These are phyloP conservation scores for Ophiosphaerella korrae DNA, from an alignment of 2,329 filamentous ascomycete species.

Conservation along the genomic window DNA sequence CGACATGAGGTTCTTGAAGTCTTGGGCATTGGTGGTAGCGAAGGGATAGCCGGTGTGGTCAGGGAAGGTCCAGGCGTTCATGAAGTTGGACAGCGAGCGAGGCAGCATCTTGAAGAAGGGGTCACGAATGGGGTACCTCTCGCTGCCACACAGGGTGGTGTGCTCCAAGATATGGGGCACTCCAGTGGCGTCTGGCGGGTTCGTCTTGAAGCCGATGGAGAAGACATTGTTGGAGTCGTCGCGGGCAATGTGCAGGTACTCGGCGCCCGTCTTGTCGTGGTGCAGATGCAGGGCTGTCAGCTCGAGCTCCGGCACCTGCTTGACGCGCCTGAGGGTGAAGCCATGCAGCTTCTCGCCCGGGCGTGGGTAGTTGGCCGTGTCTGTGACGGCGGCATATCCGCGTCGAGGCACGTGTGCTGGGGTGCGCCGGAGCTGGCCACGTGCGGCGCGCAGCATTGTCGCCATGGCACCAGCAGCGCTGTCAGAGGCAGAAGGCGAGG, in stretches of 20 bases:
- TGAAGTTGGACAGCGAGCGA: conserved; percentile 97
- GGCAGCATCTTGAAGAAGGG: conserved; percentile 99
- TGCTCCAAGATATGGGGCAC: conserved; percentile 98
- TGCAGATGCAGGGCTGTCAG: conserved; percentile 87
- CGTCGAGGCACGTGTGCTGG: conserved; percentile 22
- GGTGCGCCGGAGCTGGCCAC: conserved; percentile 31
- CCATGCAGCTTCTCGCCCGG: conserved; percentile 88
- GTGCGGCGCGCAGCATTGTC: conserved; percentile 46
- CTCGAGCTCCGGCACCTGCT: conserved; percentile 93
- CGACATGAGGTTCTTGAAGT: conserved; percentile 94
- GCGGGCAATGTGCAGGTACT: conserved; percentile 92
- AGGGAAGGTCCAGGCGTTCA: conserved; percentile 97
- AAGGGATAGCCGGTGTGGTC: conserved; percentile 99
- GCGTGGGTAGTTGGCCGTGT: conserved; percentile 75
- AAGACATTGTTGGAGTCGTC: conserved; percentile 99
- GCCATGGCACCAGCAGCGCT: conserved; percentile 1
- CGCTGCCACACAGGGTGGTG: conserved; percentile 91
- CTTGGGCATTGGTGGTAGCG: conserved; percentile 92
- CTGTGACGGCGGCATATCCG: conserved; percentile 70
- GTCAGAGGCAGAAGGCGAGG: no score
- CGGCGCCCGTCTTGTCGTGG: conserved; percentile 93
- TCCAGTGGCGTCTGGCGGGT: conserved; percentile 93
- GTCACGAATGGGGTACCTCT: conserved; percentile 97
- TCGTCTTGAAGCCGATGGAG: conserved; percentile 98
- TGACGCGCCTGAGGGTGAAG: conserved; percentile 86